Conservation (phyloP, 805 yeast species). For the Kuraishia cidri region DNA sequence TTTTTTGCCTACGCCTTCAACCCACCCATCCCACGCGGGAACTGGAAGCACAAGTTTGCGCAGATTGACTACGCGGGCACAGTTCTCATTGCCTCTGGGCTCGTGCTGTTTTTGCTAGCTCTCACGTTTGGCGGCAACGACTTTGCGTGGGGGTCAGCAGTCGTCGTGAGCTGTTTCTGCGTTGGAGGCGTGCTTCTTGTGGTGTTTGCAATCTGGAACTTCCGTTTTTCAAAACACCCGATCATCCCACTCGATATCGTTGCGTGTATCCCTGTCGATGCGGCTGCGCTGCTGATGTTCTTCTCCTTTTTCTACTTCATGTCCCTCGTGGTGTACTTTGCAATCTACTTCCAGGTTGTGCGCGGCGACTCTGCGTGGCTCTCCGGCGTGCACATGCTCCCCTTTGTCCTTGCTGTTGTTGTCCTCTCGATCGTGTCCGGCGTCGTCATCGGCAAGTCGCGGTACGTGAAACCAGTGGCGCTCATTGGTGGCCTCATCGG, state of each 20-base stretch:
- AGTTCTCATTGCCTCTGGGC: conserved; percentile 26
- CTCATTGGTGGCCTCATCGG: conserved; percentile 27
- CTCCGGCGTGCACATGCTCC: conserved; percentile 38
- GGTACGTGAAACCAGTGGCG: conserved; percentile 30
- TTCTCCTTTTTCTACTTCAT: conserved; percentile 22
- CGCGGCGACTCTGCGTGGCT: conserved; percentile 28
- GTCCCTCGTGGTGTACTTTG: conserved; percentile 33
- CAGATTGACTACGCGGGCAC: conserved; percentile 42
- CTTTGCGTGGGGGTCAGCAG: conserved; percentile 45
- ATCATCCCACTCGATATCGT: conserved; percentile 36
- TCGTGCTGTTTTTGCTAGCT: conserved; percentile 35
- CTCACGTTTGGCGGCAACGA: conserved; percentile 44
- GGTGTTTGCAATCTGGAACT: conserved; percentile 29
- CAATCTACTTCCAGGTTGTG: conserved; percentile 42
- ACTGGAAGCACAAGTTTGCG: not conserved
- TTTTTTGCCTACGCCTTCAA: conserved; percentile 29
- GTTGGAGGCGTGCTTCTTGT: conserved; percentile 30
- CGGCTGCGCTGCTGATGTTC: conserved; percentile 7
- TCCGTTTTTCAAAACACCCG: conserved; percentile 31
- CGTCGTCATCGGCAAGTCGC: conserved; percentile 23
- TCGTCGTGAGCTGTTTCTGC: conserved; percentile 38
- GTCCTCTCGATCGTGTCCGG: conserved; percentile 30
- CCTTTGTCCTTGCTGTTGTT: conserved; percentile 32
- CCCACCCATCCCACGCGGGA: conserved; percentile 23
- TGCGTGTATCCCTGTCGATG: conserved; percentile 21